A percentile compares a stretch with the other conserved stretches of the same genome.
These are phyloP conservation scores for Osmozyma mogii DNA, from an alignment of 805 yeast species.

Conservation along the genomic window DNA sequence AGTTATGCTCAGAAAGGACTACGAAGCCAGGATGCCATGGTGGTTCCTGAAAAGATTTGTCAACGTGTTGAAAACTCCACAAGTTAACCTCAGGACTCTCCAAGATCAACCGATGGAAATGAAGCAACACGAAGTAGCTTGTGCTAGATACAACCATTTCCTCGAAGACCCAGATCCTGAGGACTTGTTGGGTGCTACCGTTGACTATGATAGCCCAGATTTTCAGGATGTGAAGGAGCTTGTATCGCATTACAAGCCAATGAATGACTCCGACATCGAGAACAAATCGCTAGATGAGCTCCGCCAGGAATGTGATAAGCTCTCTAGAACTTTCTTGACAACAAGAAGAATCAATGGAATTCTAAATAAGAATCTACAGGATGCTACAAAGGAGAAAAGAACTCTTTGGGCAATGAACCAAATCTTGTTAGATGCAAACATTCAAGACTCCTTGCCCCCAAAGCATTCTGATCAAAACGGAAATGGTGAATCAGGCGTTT, in stretches of 20 bases:
- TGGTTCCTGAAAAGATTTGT: slow-evolving; percentile 30
- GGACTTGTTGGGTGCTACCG: slow-evolving; percentile 12
- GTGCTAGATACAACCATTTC: slow-evolving; percentile 21
- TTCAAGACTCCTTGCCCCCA: slow-evolving; percentile 28
- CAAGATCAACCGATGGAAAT: slow-evolving; percentile 23
- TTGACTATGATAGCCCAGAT: slow-evolving; percentile 5
- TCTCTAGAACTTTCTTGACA: slow-evolving; percentile 2
- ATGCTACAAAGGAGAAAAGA: slow-evolving; percentile 23
- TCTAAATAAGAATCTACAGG: slow-evolving; percentile 21
- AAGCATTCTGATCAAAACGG: too few relatives aligned
- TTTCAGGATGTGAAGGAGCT: slow-evolving; percentile 8
- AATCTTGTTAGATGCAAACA: slow-evolving; percentile 34
- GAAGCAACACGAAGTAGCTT: slow-evolving; percentile 28
- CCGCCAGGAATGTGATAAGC: neutral
- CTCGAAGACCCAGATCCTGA: slow-evolving; percentile 11
- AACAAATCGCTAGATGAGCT: neutral
- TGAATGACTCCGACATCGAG: too few relatives aligned
- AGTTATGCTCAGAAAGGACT: slow-evolving; percentile 24
- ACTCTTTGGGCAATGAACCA: slow-evolving; percentile 36
- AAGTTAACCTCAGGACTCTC: slow-evolving; percentile 12
- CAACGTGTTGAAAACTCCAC: slow-evolving; percentile 15
- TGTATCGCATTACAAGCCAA: too few relatives aligned
- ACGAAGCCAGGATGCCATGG: slow-evolving; percentile 33
- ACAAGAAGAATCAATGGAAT: slow-evolving; percentile 24
- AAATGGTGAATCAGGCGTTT: too few relatives aligned